Base-by-base conservation (phyloP, 192 early-diverging fungal species). In the Coemansia sp. region DNA sequence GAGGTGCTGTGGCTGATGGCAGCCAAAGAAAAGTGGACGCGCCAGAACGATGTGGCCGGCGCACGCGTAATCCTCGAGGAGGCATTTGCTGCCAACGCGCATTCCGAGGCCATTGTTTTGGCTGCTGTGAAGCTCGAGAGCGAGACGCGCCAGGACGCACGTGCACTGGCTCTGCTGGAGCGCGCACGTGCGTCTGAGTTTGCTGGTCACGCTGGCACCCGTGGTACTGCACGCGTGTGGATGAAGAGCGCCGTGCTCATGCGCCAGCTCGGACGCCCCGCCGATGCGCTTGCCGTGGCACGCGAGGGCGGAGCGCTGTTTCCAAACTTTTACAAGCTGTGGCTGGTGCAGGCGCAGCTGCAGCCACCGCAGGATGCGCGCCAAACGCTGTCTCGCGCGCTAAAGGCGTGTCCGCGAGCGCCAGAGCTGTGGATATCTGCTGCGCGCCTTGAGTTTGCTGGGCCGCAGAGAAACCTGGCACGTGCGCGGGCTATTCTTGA, bases 1-100 rank as follows among this genome's bases (percentile, higher is more conserved):
- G 94, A 99, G 72, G 83, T 92, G 2, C 79, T 99, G 49, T 99
- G 97, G 97, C 84, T 99, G 26, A 97, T 97, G 91, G 89, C 85
- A 0, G 97, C 97, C 26, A 96, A 97, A 69, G 93, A 97, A 53
- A 92, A 91, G 70, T 97, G 96, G 96, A 56, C 87, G 15, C 31
- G 26, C 3, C 83, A 84, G 11, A 88, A 88, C 5, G 89, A 95
- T 67, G 84, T 98, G 14, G 79, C 83, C 5, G 91, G 86, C 21
- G 97, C 96, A 10, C 88, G 93, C 25, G 76, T 68, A 12, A 92
- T 96, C 56, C 82, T 99, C 17, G 90, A 87, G 36, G 84, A 86
- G 54, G 96, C 96, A 5, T 95, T 94, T 76, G 83, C 83, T 9
- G 94, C 95, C 3, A 97, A 98, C 68, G 91, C 93, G 0, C 87